Evolutionary conservation across 2,329 filamentous ascomycete genomes (phyloP).

Genomic region (Penicillium sp.): DNA sequence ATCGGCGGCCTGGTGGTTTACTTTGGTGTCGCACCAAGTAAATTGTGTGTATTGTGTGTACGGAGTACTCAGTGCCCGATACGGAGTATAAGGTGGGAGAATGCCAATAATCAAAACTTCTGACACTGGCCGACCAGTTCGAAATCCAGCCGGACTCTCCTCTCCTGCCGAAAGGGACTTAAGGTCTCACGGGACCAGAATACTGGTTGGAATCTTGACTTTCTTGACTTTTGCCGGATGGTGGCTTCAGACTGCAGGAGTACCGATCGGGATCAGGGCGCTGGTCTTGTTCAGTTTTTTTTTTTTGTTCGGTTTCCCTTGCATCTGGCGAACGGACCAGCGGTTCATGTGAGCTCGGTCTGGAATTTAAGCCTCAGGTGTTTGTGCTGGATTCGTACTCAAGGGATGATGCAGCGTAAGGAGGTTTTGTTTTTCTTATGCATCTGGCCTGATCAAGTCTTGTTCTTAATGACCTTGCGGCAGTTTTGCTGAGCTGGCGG

Average conservation of each 20-base stretch:
- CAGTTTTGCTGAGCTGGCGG: not conserved
- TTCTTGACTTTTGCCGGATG: not conserved
- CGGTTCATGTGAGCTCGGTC: constrained; percentile 11
- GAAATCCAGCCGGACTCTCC: not conserved
- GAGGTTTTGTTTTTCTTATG: constrained; percentile 9
- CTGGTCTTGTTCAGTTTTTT: not conserved
- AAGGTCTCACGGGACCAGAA: not conserved
- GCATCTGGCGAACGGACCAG: constrained; percentile 18
- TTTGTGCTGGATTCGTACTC: not conserved
- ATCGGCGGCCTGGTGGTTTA: not conserved
- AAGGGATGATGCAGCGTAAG: constrained; percentile 15
- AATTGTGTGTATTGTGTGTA: no score
- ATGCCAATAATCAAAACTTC: not conserved
- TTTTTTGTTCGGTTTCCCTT: constrained; percentile 10
- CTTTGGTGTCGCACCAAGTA: not conserved
- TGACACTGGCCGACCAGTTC: not conserved
- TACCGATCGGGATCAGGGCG: not conserved
- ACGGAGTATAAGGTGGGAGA: not conserved
- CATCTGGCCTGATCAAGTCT: constrained; percentile 2
- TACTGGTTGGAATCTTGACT: not conserved
- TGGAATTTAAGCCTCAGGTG: not conserved
- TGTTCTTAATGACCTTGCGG: not conserved
- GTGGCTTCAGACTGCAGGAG: not conserved
- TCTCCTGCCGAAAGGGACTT: not conserved
- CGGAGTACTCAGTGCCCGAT: no score